phyloP scores from a whole-genome alignment of 441 rosid species.

The Pelargonium citronellum region DNA sequence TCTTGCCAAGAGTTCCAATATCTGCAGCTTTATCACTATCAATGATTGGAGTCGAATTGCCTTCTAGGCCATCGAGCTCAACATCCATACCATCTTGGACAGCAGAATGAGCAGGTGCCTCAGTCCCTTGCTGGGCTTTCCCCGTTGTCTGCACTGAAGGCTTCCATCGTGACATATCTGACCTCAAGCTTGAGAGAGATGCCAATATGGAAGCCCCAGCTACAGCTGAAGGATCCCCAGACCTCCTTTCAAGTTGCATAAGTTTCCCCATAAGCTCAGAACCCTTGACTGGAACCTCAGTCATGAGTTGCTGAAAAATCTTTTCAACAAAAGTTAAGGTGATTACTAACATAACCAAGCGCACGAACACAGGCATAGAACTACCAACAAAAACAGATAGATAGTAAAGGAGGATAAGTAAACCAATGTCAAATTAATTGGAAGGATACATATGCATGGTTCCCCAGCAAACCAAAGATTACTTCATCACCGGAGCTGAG shows the following conservation, averaged over 20 bases:
- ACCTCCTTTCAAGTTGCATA: constrained; percentile 63
- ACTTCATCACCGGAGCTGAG: constrained; percentile 88
- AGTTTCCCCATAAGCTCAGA: constrained; percentile 74
- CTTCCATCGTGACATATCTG: constrained; percentile 55
- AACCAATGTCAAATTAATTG: constrained; percentile 3
- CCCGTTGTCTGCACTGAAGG: constrained; percentile 37
- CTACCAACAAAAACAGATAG: constrained; percentile 13
- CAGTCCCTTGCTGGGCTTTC: constrained; percentile 44
- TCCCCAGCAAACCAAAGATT: constrained; percentile 58
- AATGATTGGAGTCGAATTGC: constrained; percentile 41
- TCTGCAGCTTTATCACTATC: constrained; percentile 46
- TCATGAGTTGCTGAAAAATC: constrained; percentile 81
- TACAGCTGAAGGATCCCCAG: constrained; percentile 82
- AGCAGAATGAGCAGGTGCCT: constrained; percentile 44
- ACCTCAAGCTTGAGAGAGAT: constrained; percentile 60
- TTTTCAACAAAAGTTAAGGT: constrained; percentile 23
- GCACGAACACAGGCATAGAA: neutral
- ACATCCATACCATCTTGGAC: constrained; percentile 43
- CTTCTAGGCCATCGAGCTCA: constrained; percentile 51
- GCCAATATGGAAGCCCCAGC: constrained; percentile 91
- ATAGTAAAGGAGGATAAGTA: neutral
- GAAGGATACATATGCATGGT: constrained; percentile 98
- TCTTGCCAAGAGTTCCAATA: constrained; percentile 45
- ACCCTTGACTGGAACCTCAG: constrained; percentile 60
- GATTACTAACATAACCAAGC: neutral